Base-by-base conservation (phyloP, 1,284 basidiomycete species). In the Ustilago curta region DNA sequence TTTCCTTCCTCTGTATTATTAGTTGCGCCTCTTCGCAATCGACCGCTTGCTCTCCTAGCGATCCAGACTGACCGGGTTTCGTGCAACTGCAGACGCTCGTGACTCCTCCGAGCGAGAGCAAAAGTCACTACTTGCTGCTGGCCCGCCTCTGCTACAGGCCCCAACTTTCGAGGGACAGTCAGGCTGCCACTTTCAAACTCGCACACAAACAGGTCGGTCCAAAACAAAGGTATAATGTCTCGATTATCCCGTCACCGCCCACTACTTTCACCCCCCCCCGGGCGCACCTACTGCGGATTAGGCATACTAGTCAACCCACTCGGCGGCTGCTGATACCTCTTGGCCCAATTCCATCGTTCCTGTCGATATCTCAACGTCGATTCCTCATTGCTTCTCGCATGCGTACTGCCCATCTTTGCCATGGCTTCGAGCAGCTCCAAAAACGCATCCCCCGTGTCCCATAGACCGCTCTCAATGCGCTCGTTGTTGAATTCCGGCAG, bases 381-480 rank as follows among this genome's bases (percentile, higher is more conserved):
- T 25, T 65, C 70, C 25, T 76, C 77, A 29, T 60, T 74, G 42
- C 66, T 56, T 25, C 62, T 52, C 29, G 77, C 67, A 32, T 79
- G 77, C 44, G 59, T 67, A 57, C 70, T 73, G 14, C 77, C 77
- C 64, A 72, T 76, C 54, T 73, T 64, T 53, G 70, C 70, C 69
- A 79, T 76, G 2, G 67, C 77, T 21, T 73, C 69, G 16, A 79
- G 43, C 50, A 79, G 39, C 44, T 74, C 71, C 19, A 72, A 27
- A 29, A 79, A 71, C 27, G 68, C 67, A 39, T 76, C 67, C 8
- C 77, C 77, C 11, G 67, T 74, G 32, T 71, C 68, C 77, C 77
- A 79, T 40, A 79, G 40, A 19, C 67, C 70, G 32, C 59, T 63
- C 32, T 74, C 66, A 43, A 68, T 68, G 54, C 59, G 56, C 53